Evolutionary conservation across 306 rosid species (phyloP).

Genomic region (Potentilla sterilis): DNA sequence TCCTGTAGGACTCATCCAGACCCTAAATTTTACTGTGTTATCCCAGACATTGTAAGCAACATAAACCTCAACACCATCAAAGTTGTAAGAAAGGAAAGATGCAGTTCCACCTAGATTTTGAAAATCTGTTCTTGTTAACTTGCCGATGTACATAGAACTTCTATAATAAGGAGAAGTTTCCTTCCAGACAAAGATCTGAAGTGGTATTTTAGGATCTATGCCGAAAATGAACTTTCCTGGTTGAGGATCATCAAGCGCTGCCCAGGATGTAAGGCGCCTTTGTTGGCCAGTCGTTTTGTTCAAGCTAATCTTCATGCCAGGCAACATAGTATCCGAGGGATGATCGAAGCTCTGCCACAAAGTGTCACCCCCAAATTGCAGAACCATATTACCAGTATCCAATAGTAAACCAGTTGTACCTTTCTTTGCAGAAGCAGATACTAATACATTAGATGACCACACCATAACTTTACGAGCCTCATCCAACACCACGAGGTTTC

Average conservation of each 20-base stretch:
- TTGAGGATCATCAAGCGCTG: neutral
- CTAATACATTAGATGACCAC: slow-evolving; percentile 21
- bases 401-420: neutral
- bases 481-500: slow-evolving; percentile 23
- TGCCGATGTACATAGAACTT: neutral
- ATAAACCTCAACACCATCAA: neutral
- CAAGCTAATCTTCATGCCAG: slow-evolving; percentile 27
- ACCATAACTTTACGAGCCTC: no score
- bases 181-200: neutral
- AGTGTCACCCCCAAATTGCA: neutral
- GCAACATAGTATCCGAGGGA: slow-evolving; percentile 34
- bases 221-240: neutral
- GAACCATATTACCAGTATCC: slow-evolving; percentile 21
- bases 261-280: slow-evolving; percentile 3
- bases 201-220: neutral
- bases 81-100: neutral
- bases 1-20: neutral
- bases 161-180: neutral
- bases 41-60: neutral
- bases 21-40: neutral
- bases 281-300: neutral
- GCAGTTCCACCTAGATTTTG: neutral
- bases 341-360: slow-evolving; percentile 51
- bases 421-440: neutral
- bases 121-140: neutral